These are phyloP conservation scores for Amanita polypyramis DNA, from an alignment of 768 basidiomycete species.

Conservation along the genomic window DNA sequence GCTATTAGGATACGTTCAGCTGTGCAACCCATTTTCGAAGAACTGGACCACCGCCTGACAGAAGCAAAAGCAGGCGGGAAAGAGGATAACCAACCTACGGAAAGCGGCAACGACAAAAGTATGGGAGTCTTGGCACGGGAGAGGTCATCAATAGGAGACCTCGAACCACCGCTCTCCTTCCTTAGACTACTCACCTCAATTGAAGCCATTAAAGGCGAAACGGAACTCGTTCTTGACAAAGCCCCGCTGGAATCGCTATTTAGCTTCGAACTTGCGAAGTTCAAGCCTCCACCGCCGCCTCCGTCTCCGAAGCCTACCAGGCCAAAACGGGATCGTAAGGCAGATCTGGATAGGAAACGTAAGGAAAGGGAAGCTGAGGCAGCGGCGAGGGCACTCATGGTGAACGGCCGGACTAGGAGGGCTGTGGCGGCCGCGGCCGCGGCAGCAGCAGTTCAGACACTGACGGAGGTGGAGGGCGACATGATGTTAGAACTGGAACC, in stretches of 20 bases:
- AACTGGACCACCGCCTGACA: slow-evolving; percentile 25
- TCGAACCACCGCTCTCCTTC: slow-evolving; percentile 57
- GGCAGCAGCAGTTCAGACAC: not conserved
- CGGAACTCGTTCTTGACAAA: slow-evolving; percentile 42
- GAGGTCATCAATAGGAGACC: slow-evolving; percentile 41
- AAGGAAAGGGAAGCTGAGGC: slow-evolving; percentile 10
- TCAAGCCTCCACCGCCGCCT: slow-evolving; percentile 45
- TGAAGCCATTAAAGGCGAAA: slow-evolving; percentile 40
- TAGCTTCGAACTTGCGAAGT: slow-evolving; percentile 49
- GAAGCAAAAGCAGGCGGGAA: not conserved
- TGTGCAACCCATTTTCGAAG: slow-evolving; percentile 28
- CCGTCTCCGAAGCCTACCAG: slow-evolving; percentile 29
- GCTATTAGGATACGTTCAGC: slow-evolving; percentile 51
- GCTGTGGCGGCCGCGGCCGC: slow-evolving; percentile 1
- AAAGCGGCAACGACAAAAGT: slow-evolving; percentile 1
- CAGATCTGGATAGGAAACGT: slow-evolving; percentile 24
- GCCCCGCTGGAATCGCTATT: slow-evolving; percentile 62
- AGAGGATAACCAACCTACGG: not conserved
- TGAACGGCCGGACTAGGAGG: not conserved
- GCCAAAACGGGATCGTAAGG: slow-evolving; percentile 26
- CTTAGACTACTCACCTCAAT: slow-evolving; percentile 46
- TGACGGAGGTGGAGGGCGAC: not conserved
- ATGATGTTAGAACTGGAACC: not conserved
- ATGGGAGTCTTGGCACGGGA: not conserved
- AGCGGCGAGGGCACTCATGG: slow-evolving; percentile 8